Evolutionary conservation across 768 basidiomycete genomes (phyloP).

Genomic region (Dictyophora rubrovolvata): DNA sequence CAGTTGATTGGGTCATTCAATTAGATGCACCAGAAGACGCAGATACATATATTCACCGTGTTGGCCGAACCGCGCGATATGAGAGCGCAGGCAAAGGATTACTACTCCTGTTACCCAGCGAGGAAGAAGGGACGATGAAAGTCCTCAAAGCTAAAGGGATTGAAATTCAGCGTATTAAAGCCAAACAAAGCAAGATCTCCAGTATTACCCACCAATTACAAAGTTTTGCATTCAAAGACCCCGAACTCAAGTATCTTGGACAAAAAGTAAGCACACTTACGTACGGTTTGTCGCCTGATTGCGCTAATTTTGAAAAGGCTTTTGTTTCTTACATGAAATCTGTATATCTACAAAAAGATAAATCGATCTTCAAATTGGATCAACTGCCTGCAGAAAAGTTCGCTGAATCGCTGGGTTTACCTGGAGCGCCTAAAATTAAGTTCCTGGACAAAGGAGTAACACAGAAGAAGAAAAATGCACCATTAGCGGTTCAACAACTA

Average conservation of each 20-base stretch:
- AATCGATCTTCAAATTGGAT: constrained; percentile 78
- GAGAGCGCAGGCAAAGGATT: constrained; percentile 82
- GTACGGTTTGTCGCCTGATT: not conserved
- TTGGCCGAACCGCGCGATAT: constrained; percentile 91
- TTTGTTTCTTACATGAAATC: constrained; percentile 95
- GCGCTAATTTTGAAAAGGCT: constrained; percentile 39
- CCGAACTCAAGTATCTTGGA: constrained; percentile 94
- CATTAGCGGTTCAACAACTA: constrained; percentile 31
- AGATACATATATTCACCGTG: constrained; percentile 95
- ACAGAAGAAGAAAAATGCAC: constrained; percentile 69
- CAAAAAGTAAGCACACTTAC: constrained; percentile 58
- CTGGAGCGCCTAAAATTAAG: constrained; percentile 93
- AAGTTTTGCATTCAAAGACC: constrained; percentile 86
- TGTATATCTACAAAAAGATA: constrained; percentile 87
- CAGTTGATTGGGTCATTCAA: constrained; percentile 95
- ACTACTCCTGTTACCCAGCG: constrained; percentile 76
- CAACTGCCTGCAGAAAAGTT: constrained; percentile 75
- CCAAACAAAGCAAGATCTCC: constrained; percentile 77
- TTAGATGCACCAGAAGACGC: constrained; percentile 95
- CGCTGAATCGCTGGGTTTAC: constrained; percentile 84
- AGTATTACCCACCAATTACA: constrained; percentile 83
- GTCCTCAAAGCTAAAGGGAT: constrained; percentile 66
- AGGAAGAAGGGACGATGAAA: constrained; percentile 82
- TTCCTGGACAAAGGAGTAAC: constrained; percentile 60
- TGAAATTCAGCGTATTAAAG: constrained; percentile 70